Evolutionary conservation across 495 filamentous ascomycete genomes (phyloP).

Genomic region (Haplographium delicatum): DNA sequence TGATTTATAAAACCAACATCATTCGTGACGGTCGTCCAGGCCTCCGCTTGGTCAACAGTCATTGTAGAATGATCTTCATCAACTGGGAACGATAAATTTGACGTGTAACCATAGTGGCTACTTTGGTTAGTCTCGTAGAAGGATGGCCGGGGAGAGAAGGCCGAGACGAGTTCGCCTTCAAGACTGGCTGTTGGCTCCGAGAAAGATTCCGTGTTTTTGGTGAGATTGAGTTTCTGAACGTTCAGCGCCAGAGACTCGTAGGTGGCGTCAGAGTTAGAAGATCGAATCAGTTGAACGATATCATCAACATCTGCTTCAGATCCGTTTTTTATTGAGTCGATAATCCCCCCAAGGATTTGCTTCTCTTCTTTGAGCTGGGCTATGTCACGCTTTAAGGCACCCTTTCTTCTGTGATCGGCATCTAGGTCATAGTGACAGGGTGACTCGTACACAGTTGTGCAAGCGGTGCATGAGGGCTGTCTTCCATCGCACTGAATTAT

Average conservation of each 20-base stretch:
- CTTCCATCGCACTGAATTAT: slow-evolving; percentile 38
- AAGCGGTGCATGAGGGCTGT: slow-evolving; percentile 39
- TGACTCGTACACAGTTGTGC: slow-evolving; percentile 39
- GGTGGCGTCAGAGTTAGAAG: slow-evolving; percentile 25
- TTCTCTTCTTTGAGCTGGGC: slow-evolving; percentile 27
- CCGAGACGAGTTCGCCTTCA: slow-evolving; percentile 29
- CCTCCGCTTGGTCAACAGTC: slow-evolving; percentile 5
- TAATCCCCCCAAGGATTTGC: slow-evolving; percentile 30
- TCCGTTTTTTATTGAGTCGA: slow-evolving; percentile 32
- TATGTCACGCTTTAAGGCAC: slow-evolving; percentile 35
- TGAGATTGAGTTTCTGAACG: slow-evolving; percentile 5
- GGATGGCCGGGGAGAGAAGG: slow-evolving; percentile 19
- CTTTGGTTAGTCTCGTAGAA: slow-evolving; percentile 5
- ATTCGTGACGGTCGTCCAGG: slow-evolving; percentile 57
- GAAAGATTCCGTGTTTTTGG: slow-evolving; percentile 19
- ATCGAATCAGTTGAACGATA: slow-evolving; percentile 35
- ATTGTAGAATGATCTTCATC: not conserved
- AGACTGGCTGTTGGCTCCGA: slow-evolving; percentile 19
- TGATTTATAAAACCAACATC: slow-evolving; percentile 55
- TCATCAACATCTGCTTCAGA: slow-evolving; percentile 37
- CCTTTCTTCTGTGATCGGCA: slow-evolving; percentile 37
- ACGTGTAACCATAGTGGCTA: slow-evolving; percentile 21
- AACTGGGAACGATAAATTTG: slow-evolving; percentile 4
- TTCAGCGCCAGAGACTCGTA: slow-evolving; percentile 33
- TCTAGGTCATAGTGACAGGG: slow-evolving; percentile 40